These are phyloP conservation scores for Trichoderma atroviride DNA, from an alignment of 2,329 filamentous ascomycete species.

Conservation along the genomic window DNA sequence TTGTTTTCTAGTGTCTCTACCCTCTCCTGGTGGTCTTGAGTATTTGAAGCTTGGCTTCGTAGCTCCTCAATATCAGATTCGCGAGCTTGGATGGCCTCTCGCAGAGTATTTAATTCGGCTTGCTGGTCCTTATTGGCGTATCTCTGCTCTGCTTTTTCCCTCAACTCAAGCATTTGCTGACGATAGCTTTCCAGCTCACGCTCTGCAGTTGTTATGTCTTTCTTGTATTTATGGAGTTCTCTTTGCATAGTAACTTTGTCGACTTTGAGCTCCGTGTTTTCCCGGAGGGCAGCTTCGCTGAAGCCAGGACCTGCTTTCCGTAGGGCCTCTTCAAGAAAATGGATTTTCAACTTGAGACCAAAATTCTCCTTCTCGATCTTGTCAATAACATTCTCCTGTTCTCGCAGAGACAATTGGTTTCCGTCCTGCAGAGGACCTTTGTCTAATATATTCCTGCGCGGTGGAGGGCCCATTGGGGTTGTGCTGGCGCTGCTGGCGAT, in stretches of 20 bases:
- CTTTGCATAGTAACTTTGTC: slow-evolving; percentile 86
- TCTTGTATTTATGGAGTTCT: slow-evolving; percentile 84
- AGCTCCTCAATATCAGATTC: slow-evolving; percentile 64
- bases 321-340: slow-evolving; percentile 90
- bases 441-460: slow-evolving; percentile 62
- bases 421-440: slow-evolving; percentile 78
- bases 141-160: slow-evolving; percentile 77
- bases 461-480: slow-evolving; percentile 75
- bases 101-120: slow-evolving; percentile 60
- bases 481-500: slow-evolving; percentile 79
- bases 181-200: slow-evolving; percentile 83
- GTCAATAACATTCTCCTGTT: slow-evolving; percentile 94
- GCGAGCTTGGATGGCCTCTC: slow-evolving; percentile 58
- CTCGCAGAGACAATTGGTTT: slow-evolving; percentile 86
- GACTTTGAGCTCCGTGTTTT: slow-evolving; percentile 96
- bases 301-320: slow-evolving; percentile 86
- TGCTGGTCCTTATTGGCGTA: slow-evolving; percentile 72
- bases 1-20: slow-evolving; percentile 71
- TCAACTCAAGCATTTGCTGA: slow-evolving; percentile 78
- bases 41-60: slow-evolving; percentile 59
- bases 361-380: slow-evolving; percentile 99
- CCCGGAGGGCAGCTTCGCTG: slow-evolving; percentile 84
- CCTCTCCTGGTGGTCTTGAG: slow-evolving; percentile 59
- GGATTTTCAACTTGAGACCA: slow-evolving; percentile 92
- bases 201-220: slow-evolving; percentile 79